Base-by-base conservation (phyloP, 2,329 filamentous ascomycete genomes). In the Cadophora malorum region DNA sequence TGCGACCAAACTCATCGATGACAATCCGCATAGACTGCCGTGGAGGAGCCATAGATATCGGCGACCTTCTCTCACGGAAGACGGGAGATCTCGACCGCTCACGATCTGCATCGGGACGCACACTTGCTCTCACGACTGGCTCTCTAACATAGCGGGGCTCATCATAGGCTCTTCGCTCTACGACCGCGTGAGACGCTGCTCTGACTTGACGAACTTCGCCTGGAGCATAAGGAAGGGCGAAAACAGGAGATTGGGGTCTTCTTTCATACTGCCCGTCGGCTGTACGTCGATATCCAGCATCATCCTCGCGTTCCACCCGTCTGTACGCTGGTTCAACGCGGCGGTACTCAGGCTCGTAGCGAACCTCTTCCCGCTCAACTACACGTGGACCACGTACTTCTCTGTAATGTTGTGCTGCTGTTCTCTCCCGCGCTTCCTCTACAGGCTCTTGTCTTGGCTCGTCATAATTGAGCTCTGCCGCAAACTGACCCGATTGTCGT, bases 1-100 rank as follows among this genome's bases (percentile, higher is more conserved):
- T 89, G 77, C 92, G 92, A 50, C 94, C 94, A 79, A 90, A 92
- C 70, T 92, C 88, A 79, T 97, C 94, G 65, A 96, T 84, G 41
- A 97, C 84, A 70, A 97, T 90, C 69, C 90, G 88, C 65, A 89
- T 83, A 56, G 86, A 75, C 58, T 81, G 82, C 52, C 78, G 76
- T 41, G 82, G 83, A 58, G 83, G 83, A 1, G 80, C 80, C 80
- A 87, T 83, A n/a, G 72, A 23, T 45, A 82, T 81, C 38, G 84
- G 83, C 19, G 84, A 86, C 56, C 82, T 79, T n/a, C 80, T 76
- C 69, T 84, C 80, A 70, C 80, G 76, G 35, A 59, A 45, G 45
- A 82, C 71, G 8, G 84, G 83, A 21, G 84, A 86, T 59, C 82
- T 80, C 16, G 84, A 85, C 71, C 82, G 81, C 53, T 81, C 81